These are phyloP conservation scores for Chaetomidium leptoderma DNA, from an alignment of 495 filamentous ascomycete genomes.

Conservation along the genomic window DNA sequence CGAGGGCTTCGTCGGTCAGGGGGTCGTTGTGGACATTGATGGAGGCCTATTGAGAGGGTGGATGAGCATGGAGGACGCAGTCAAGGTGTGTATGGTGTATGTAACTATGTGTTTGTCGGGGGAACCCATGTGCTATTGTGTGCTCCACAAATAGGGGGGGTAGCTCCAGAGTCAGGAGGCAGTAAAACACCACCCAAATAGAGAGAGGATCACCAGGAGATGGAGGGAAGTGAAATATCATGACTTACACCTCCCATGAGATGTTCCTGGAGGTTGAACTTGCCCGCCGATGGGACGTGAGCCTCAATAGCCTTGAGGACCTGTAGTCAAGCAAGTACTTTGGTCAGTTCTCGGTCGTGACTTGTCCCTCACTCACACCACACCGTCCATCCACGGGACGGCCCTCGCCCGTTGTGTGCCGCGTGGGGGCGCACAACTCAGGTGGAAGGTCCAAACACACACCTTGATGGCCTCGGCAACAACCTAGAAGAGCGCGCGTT, in stretches of 20 bases:
- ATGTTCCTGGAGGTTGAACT: slow-evolving; percentile 90
- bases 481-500: slow-evolving; percentile 29
- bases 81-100: not conserved
- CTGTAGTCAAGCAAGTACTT: slow-evolving; percentile 38
- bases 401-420: not conserved
- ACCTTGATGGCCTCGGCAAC: slow-evolving; percentile 81
- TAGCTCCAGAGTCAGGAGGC: slow-evolving; percentile 8
- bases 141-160: slow-evolving; percentile 4
- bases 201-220: no score
- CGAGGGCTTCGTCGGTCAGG: slow-evolving; percentile 79
- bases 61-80: not conserved
- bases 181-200: no score
- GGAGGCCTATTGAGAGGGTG: slow-evolving; percentile 58
- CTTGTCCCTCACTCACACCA: not conserved
- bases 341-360: slow-evolving; percentile 17
- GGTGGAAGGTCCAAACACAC: slow-evolving; percentile 18
- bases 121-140: not conserved
- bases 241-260: slow-evolving; percentile 83
- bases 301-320: slow-evolving; percentile 72
- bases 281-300: slow-evolving; percentile 56
- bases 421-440: not conserved
- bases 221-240: slow-evolving; percentile 3
- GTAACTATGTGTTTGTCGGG: not conserved
- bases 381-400: no score
- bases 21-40: slow-evolving; percentile 78